Conservation (phyloP, 1,284 basidiomycete genomes). For the Ceratobasidium sp. region DNA sequence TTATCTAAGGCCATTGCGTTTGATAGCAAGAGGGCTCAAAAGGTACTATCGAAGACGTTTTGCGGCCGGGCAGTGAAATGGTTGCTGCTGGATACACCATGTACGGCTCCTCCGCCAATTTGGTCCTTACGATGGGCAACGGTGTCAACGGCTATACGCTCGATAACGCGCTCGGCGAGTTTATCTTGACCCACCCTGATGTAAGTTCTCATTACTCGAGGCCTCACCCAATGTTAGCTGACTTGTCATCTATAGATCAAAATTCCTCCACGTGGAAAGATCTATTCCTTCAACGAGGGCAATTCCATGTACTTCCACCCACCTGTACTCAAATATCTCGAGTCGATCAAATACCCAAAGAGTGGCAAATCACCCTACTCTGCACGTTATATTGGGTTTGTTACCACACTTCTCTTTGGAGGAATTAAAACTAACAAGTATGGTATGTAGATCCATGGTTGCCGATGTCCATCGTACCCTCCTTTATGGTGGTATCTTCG, state of each 20-base stretch:
- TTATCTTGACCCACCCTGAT: slow-evolving; percentile 97
- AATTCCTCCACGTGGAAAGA: slow-evolving; percentile 93
- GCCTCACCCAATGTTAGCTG: not conserved
- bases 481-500: slow-evolving; percentile 98
- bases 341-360: slow-evolving; percentile 90
- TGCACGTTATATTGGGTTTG: slow-evolving; percentile 88
- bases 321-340: slow-evolving; percentile 84
- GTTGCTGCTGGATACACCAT: slow-evolving; percentile 97
- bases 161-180: slow-evolving; percentile 94
- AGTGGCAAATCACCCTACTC: slow-evolving; percentile 82
- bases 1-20: slow-evolving; percentile 28
- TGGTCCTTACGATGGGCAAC: slow-evolving; percentile 92
- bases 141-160: slow-evolving; percentile 99
- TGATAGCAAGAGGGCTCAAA: slow-evolving; percentile 71
- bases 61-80: slow-evolving; percentile 95
- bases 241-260: slow-evolving; percentile 65
- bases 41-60: slow-evolving; percentile 83
- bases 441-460: slow-evolving; percentile 76
- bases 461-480: slow-evolving; percentile 96
- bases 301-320: slow-evolving; percentile 94
- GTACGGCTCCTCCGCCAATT: slow-evolving; percentile 98
- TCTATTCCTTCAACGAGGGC: slow-evolving; percentile 99
- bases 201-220: slow-evolving; percentile 54
- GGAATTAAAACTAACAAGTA: too few relatives aligned
- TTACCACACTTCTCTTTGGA: not conserved